These are phyloP conservation scores for Hypoxylon rubiginosum DNA, from an alignment of 2,329 filamentous ascomycete genomes.

Conservation along the genomic window DNA sequence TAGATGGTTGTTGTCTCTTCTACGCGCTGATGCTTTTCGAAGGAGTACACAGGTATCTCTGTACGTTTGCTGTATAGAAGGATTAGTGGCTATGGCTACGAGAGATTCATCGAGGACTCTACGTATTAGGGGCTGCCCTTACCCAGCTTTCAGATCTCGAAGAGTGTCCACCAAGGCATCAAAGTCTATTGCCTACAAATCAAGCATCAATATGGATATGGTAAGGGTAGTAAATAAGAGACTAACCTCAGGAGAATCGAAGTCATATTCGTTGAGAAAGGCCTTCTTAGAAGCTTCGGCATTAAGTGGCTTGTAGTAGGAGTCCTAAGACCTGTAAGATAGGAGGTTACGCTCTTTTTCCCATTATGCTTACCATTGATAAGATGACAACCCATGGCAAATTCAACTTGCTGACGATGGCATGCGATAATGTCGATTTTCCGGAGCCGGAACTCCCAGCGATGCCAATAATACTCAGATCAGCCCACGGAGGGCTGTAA, in stretches of 20 bases:
- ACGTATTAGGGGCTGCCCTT: conserved; percentile 48
- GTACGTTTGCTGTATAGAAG: conserved; percentile 75
- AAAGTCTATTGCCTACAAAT: conserved; percentile 84
- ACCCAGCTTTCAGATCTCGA: conserved; percentile 92
- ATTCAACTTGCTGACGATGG: conserved; percentile 90
- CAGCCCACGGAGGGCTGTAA: conserved; percentile 95
- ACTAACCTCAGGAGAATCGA: conserved; percentile 84
- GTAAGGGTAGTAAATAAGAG: conserved; percentile 10
- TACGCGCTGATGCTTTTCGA: conserved; percentile 87
- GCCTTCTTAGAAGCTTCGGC: conserved; percentile 83
- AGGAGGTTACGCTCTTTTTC: conserved; percentile 33
- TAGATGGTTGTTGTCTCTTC: conserved; percentile 89
- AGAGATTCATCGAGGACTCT: conserved; percentile 38
- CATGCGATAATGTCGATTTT: conserved; percentile 93
- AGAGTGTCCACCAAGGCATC: conserved; percentile 85
- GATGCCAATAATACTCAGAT: conserved; percentile 96
- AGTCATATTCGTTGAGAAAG: conserved; percentile 93
- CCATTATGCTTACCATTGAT: conserved; percentile 78
- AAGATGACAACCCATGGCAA: conserved; percentile 98
- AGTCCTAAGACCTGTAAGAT: conserved; percentile 74
- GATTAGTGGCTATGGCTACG: conserved; percentile 15
- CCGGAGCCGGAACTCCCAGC: conserved; percentile 95
- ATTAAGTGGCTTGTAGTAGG: conserved; percentile 93
- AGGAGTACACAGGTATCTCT: conserved; percentile 95
- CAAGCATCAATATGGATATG: conserved; percentile 42